Conservation (phyloP, 2,329 filamentous ascomycete genomes). For the Colletotrichum plurivorum region DNA sequence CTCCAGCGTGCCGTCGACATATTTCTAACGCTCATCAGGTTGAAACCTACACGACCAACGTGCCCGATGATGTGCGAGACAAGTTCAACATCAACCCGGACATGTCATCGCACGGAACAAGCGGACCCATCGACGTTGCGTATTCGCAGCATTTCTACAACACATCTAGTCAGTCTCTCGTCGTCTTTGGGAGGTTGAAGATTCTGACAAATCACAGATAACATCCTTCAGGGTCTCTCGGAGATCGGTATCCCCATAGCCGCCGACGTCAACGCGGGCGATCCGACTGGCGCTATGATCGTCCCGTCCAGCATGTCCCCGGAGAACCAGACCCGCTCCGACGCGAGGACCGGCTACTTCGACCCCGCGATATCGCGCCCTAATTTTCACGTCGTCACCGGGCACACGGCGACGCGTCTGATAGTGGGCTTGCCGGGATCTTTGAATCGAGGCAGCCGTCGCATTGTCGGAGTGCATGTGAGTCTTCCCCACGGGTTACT, state of each 20-base stretch:
- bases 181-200: fast-evolving
- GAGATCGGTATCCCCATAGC: constrained; percentile 54
- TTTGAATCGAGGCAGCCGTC: constrained; percentile 17
- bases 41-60: constrained; percentile 52
- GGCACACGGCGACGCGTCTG: constrained; percentile 55
- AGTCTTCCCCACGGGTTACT: constrained; percentile 15
- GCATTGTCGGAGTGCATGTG: constrained; percentile 56
- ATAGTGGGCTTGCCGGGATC: constrained; percentile 44
- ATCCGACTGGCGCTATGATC: constrained; percentile 52
- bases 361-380: constrained; percentile 52
- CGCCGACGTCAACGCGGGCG: constrained; percentile 54
- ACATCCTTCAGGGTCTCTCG: constrained; percentile 54
- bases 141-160: constrained; percentile 57
- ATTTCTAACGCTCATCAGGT: constrained; percentile 44
- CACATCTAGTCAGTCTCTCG: constrained; percentile 51
- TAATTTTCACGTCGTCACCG: constrained; percentile 56
- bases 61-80: constrained; percentile 42
- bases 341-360: constrained; percentile 57
- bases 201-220: constrained; percentile 44
- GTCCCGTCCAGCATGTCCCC: constrained; percentile 55
- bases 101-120: constrained; percentile 48
- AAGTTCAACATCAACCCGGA: constrained; percentile 47
- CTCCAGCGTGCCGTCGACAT: neutral
- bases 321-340: constrained; percentile 55
- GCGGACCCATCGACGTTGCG: constrained; percentile 54